A percentile compares a stretch with the other conserved stretches of the same genome.
Evolutionary conservation across 2,329 filamentous ascomycete species (phyloP).

Genomic region (Capronia americana): DNA sequence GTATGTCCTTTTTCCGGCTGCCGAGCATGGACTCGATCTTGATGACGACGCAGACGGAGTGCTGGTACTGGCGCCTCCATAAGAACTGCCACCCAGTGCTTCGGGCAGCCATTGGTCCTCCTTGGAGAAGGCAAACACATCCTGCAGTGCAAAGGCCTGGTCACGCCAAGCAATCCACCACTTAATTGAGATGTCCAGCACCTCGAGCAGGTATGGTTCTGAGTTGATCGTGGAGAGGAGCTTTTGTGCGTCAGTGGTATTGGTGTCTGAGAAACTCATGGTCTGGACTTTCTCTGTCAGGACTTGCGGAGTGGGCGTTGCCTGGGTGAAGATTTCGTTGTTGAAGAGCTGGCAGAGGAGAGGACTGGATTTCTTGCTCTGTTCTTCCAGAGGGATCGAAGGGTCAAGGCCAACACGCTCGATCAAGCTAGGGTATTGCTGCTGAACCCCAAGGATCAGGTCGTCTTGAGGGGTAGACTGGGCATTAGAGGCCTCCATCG

Average conservation of each 20-base stretch:
- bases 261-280: conserved; percentile 25
- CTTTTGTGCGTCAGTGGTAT: conserved; percentile 30
- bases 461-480: background rate
- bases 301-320: conserved; percentile 10
- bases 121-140: conserved; percentile 18
- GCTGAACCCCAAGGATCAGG: background rate
- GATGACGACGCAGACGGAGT: background rate
- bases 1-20: background rate
- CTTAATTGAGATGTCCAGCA: conserved; percentile 33
- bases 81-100: background rate
- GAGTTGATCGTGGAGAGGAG: conserved; percentile 35
- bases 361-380: conserved; percentile 28
- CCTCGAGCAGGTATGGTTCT: conserved; percentile 35
- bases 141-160: conserved; percentile 34
- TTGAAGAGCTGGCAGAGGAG: conserved; percentile 37
- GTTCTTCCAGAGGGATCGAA: conserved; percentile 14
- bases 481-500: background rate
- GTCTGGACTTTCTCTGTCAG: conserved; percentile 25
- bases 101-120: background rate
- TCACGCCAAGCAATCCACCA: conserved; percentile 40
- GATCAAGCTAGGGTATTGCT: background rate
- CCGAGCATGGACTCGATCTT: background rate
- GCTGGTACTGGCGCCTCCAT: background rate
- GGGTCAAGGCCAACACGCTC: background rate
- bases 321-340: conserved; percentile 31